Evolutionary conservation across 2,329 filamentous ascomycete genomes (phyloP), one percentile per base, ranked within the genome.

Genomic region (Cyclaneusma minus): DNA sequence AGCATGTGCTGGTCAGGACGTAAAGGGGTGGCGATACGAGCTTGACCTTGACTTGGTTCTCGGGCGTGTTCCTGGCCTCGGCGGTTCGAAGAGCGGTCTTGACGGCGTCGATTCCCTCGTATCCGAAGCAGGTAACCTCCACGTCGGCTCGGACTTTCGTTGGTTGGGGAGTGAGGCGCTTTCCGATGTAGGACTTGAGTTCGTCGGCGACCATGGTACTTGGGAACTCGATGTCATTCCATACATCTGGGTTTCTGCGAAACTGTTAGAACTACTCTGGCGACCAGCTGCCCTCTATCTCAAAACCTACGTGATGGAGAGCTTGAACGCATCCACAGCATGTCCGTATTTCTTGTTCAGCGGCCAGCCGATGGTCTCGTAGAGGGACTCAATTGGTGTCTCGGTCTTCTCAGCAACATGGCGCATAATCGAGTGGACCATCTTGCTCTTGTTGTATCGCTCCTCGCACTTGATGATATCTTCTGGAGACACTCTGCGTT

Each of bases 361-460:
- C 26, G 91, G 89, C 91, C 91, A 98, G 38, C 75, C 83, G 50
- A 98, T 94, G 41, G 65, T 74, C 64, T 93, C 77, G 58, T 98
- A 98, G 31, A 98, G 69, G 27, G 74, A 68, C 64, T 95, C 83
- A 48, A 98, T 91, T n/a, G 87, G 85, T 16, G 74, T 80, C 49
- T 80, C 74, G 22, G 84, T 92, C 68, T 94, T 94, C 62, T 98
- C 85, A 40, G 89, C 87, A 36, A 98, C 89, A 55, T 98, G 89
- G 53, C 87, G 78, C 81, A 98, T 87, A 56, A 98, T 94, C 29
- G 83, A 91, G 58, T 98, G 89, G 21, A 95, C 89, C 65, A 93
- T 91, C 66, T 98, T 98, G 64, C 83, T 82, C 75, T 98, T 98
- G 71, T 98, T 98, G 68, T 94, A 98, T 43, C 89, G 74, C 63